These are phyloP conservation scores for Microbotryum scabiosae DNA, from an alignment of 1,284 basidiomycete species.

Conservation along the genomic window DNA sequence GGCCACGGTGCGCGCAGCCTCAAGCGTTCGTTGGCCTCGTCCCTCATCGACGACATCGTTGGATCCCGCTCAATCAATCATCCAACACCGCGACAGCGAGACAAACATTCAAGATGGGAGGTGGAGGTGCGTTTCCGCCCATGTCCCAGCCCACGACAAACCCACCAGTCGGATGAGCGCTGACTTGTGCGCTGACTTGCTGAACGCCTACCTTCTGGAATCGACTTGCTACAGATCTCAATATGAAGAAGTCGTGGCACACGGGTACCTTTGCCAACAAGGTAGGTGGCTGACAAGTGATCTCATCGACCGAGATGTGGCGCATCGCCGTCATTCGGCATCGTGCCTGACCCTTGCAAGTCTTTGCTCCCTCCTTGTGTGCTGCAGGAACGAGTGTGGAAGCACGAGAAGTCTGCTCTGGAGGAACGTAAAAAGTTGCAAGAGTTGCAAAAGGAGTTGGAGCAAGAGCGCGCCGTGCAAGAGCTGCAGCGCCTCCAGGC, in stretches of 20 bases:
- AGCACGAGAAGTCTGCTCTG: constrained; percentile 91
- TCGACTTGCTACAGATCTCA: constrained; percentile 51
- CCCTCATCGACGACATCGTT: no score
- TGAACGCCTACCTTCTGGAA: no score
- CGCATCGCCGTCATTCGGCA: background rate
- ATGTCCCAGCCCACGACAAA: background rate
- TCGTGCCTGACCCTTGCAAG: constrained; percentile 1
- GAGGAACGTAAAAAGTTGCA: constrained; percentile 98
- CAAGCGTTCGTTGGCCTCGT: no score
- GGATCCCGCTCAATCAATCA: no score
- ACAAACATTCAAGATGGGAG: constrained; percentile 69
- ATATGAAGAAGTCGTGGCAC: constrained; percentile 75
- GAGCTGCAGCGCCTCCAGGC: constrained; percentile 91
- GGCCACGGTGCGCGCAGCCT: no score
- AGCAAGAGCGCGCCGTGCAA: constrained; percentile 92
- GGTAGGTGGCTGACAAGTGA: background rate
- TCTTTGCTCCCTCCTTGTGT: constrained; percentile 91
- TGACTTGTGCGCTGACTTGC: no score
- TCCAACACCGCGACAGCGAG: background rate
- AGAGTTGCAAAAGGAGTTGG: constrained; percentile 91
- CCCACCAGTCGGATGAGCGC: no score
- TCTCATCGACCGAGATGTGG: no score
- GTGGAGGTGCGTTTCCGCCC: constrained; percentile 49
- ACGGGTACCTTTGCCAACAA: constrained; percentile 26
- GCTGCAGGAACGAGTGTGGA: constrained; percentile 96